Evolutionary conservation across 2,329 filamentous ascomycete species (phyloP).

Genomic region (Corynespora cassiicola): DNA sequence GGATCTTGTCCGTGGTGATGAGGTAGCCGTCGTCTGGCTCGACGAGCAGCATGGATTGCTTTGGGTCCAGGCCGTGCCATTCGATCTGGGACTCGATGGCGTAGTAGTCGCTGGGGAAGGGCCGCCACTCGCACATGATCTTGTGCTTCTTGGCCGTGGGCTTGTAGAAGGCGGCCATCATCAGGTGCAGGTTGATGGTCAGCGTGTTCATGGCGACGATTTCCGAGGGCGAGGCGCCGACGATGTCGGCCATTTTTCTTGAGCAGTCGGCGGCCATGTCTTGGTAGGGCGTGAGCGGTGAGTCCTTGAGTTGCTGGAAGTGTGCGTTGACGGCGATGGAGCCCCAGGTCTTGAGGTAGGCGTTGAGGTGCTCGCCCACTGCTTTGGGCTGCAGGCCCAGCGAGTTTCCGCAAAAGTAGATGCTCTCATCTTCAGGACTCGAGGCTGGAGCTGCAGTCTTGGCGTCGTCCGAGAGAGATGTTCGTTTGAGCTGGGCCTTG

Average conservation of each 20-base stretch:
- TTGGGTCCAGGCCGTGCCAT: slow-evolving; percentile 70
- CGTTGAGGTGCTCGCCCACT: slow-evolving; percentile 69
- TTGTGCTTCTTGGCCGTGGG: slow-evolving; percentile 72
- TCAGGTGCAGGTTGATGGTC: slow-evolving; percentile 80
- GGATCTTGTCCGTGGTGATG: slow-evolving; percentile 72
- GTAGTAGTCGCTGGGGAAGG: slow-evolving; percentile 89
- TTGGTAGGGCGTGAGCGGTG: slow-evolving; percentile 75
- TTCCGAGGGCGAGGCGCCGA: slow-evolving; percentile 75
- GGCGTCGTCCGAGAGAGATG: slow-evolving; percentile 50
- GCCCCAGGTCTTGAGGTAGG: slow-evolving; percentile 82
- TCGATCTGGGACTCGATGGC: slow-evolving; percentile 81
- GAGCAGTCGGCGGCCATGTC: slow-evolving; percentile 78
- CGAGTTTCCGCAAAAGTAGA: slow-evolving; percentile 91
- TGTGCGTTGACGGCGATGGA: slow-evolving; percentile 84
- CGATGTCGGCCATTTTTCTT: slow-evolving; percentile 71
- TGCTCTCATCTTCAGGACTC: slow-evolving; percentile 54
- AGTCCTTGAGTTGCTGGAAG: slow-evolving; percentile 72
- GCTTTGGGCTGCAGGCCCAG: slow-evolving; percentile 81
- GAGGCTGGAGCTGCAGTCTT: slow-evolving; percentile 31
- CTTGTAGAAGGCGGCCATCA: slow-evolving; percentile 84
- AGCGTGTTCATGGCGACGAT: slow-evolving; percentile 88
- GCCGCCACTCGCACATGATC: slow-evolving; percentile 84
- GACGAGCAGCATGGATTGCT: slow-evolving; percentile 73
- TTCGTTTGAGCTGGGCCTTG: slow-evolving; percentile 72
- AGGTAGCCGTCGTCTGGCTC: slow-evolving; percentile 67